Base-by-base conservation (phyloP, 2,329 filamentous ascomycete species). In the Diaporthe sp. region DNA sequence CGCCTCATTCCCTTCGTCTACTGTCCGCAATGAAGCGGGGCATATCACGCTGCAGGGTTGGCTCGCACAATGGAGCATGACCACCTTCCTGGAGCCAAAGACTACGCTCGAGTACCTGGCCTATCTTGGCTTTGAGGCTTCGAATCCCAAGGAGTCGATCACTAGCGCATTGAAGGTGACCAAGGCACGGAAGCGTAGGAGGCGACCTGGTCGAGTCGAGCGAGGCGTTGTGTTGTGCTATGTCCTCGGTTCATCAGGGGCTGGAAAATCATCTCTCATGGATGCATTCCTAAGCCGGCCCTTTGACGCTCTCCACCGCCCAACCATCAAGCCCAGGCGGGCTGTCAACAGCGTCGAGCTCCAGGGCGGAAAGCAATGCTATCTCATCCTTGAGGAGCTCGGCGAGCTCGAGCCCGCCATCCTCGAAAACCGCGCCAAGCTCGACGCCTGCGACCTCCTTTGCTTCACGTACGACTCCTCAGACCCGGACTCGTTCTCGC, bases 51-150 rank as follows among this genome's bases (percentile, higher is more conserved):
- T 99, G 5, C 97, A 99, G 83, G 97, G 97, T 2, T 99, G 97
- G 97, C 90, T 99, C 50, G 97, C 97, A 5, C 97, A 99, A 80
- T 99, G 97, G 97, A 98, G 96, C 82, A 99, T 99, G 97, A 99
- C 97, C 0, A 99, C 97, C 0, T 99, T 98, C 79, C 92, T 97
- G 75, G 96, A 97, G 73, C 96, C 97, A 17, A 97, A 97, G 81
- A 98, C 95, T 0, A 98, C 97, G 0, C 88, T 99, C 5, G 96
- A 97, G 79, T 99, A 99, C 82, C 91, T 99, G 3, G 97, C 97
- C 4, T 98, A 98, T 81, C 92, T 99, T 2, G 97, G 97, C 1
- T 99, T 98, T 80, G 97, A 98, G 81, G 92, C 94, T 3, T 87
- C 91, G 2, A 94, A 93, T 78, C 87, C 90, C n/a, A 93, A 93